phyloP scores from a whole-genome alignment of 441 rosid species.

The Rhodomyrtus psidioides region DNA sequence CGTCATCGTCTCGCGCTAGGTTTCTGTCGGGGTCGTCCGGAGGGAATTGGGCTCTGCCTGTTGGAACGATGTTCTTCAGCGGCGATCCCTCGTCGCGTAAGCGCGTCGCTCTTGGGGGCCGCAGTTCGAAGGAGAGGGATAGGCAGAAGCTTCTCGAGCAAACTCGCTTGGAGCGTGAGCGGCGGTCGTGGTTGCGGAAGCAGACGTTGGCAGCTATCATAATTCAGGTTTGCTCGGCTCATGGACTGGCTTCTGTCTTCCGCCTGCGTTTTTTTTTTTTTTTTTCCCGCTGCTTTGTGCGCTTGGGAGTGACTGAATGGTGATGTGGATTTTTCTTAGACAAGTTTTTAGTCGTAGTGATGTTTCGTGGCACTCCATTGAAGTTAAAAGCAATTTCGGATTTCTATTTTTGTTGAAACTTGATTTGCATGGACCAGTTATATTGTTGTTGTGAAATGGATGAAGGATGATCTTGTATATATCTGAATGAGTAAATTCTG shows the following conservation, averaged over 20 bases:
- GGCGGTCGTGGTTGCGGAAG: slow-evolving; percentile 63
- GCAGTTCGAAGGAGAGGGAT: slow-evolving; percentile 94
- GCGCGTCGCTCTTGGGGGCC: slow-evolving; percentile 97
- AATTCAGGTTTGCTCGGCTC: slow-evolving; percentile 55
- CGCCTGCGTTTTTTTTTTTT: background rate
- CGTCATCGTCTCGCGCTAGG: background rate
- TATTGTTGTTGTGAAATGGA: background rate
- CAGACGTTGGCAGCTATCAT: slow-evolving; percentile 73
- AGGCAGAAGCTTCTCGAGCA: slow-evolving; percentile 93
- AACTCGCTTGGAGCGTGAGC: slow-evolving; percentile 86
- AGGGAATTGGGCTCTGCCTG: background rate
- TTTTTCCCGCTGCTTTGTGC: background rate
- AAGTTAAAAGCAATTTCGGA: background rate
- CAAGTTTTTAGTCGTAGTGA: background rate
- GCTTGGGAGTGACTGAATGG: background rate
- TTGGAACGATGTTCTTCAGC: slow-evolving; percentile 58
- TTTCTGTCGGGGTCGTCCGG: background rate
- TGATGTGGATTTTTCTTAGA: background rate
- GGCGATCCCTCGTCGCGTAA: slow-evolving; percentile 93
- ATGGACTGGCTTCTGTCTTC: background rate
- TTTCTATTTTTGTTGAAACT: background rate
- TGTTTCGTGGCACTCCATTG: background rate
- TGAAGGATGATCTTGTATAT: background rate
- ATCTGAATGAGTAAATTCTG: background rate
- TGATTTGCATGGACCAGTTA: background rate